Conservation (phyloP, 2,329 filamentous ascomycete species). For the Pseudogymnoascus sp. region DNA sequence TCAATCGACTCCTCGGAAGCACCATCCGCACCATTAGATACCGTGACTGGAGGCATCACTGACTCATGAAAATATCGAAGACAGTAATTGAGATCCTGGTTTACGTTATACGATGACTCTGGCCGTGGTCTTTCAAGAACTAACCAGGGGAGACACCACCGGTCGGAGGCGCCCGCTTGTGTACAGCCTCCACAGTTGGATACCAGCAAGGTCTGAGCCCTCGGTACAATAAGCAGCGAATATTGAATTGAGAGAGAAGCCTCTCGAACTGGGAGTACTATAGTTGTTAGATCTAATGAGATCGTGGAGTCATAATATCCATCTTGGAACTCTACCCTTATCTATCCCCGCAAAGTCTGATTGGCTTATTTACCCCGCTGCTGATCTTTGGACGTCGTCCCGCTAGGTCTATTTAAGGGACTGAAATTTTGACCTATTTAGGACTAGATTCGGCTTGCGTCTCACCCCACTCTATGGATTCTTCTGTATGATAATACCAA, state of each 20-base stretch:
- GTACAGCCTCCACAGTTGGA: neutral
- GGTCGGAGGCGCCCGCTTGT: neutral
- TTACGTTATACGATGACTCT: neutral
- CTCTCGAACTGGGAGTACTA: neutral
- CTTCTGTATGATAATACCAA: neutral
- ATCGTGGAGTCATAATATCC: neutral
- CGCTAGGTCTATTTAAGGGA: neutral
- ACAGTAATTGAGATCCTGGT: neutral
- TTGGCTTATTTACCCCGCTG: neutral
- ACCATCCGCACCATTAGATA: neutral
- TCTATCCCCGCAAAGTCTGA: neutral
- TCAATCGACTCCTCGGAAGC: neutral
- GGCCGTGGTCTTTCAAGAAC: neutral
- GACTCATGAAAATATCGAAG: neutral
- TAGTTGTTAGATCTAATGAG: neutral
- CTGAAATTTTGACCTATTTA: neutral
- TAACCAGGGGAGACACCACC: neutral
- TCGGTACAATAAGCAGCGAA: neutral
- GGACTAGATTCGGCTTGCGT: neutral
- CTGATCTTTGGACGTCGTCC: neutral
- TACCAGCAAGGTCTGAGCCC: neutral
- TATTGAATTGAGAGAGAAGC: neutral
- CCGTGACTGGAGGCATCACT: neutral
- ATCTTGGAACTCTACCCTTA: neutral
- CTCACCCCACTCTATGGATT: neutral